phyloP scores from a whole-genome alignment of 768 basidiomycete species.

The Agrocybe pediades region DNA sequence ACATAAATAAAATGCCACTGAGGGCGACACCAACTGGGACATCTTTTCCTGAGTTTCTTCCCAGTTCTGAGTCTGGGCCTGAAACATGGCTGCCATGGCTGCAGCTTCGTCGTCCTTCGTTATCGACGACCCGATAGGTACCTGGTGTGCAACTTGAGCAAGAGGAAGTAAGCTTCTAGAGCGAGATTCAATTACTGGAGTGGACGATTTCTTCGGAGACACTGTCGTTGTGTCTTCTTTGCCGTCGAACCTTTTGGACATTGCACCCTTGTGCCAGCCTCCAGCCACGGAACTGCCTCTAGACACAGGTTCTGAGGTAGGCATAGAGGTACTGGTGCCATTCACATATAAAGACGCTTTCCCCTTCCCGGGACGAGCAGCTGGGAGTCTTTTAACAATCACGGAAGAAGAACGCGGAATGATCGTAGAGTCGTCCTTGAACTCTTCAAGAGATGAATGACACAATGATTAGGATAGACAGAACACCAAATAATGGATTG shows the following conservation, averaged over 20 bases:
- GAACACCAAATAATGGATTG: conserved; percentile 9
- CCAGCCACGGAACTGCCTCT: conserved; percentile 35
- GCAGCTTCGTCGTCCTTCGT: conserved; percentile 83
- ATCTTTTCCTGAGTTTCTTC: conserved; percentile 99
- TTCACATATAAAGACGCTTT: conserved; percentile 78
- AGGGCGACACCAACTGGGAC: conserved; percentile 91
- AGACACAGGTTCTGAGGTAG: conserved; percentile 50
- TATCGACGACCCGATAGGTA: conserved; percentile 43
- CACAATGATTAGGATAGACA: not conserved
- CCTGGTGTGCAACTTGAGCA: conserved; percentile 18
- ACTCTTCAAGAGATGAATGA: conserved; percentile 58
- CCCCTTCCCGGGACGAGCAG: conserved; percentile 79
- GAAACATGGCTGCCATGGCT: conserved; percentile 98
- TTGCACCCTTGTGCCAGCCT: conserved; percentile 69
- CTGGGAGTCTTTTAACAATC: conserved; percentile 87
- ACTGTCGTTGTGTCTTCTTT: conserved; percentile 61
- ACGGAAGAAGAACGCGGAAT: conserved; percentile 96
- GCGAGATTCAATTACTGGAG: conserved; percentile 23
- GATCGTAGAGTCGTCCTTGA: conserved; percentile 87
- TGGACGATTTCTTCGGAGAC: conserved; percentile 31
- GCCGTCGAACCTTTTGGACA: conserved; percentile 90
- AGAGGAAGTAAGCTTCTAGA: not conserved
- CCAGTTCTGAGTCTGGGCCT: conserved; percentile 93
- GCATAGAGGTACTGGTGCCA: conserved; percentile 38
- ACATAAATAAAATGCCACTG: conserved; percentile 58